Evolutionary conservation across 352 stramenopile genomes (phyloP).

Genomic region (Peronospora farinosa): DNA sequence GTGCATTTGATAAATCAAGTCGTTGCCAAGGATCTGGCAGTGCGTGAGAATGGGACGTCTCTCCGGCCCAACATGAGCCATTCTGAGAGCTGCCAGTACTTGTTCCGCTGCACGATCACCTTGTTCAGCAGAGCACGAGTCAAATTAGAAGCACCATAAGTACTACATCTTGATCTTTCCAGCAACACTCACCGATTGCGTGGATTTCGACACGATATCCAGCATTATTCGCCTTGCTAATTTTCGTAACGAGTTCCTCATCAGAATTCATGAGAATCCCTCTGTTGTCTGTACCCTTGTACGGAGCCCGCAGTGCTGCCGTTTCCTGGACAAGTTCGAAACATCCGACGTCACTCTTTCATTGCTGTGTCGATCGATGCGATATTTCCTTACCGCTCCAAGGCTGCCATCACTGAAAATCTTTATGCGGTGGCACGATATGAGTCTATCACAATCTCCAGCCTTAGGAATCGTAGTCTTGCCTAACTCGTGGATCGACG

Average conservation of each 20-base stretch:
- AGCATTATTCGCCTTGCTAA: constrained; percentile 41
- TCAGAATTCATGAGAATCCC: constrained; percentile 84
- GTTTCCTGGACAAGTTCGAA: constrained; percentile 51
- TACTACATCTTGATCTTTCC: neutral
- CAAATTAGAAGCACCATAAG: constrained; percentile 3
- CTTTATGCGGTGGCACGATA: constrained; percentile 85
- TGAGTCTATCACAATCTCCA: constrained; percentile 38
- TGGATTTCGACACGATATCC: constrained; percentile 86
- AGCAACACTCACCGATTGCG: constrained; percentile 59
- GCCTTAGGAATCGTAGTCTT: constrained; percentile 35
- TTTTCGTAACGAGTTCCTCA: constrained; percentile 53
- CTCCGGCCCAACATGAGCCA: constrained; percentile 36
- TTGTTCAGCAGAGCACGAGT: constrained; percentile 10
- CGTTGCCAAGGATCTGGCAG: constrained; percentile 78
- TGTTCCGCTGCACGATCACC: constrained; percentile 66
- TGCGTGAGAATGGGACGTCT: constrained; percentile 86
- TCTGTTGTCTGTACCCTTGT: constrained; percentile 52
- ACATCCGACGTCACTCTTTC: neutral
- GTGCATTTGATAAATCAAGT: constrained; percentile 68
- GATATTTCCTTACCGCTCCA: constrained; percentile 45
- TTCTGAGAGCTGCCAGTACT: constrained; percentile 60
- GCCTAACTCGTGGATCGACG: constrained; percentile 56
- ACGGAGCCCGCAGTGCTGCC: constrained; percentile 64
- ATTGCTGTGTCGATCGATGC: neutral
- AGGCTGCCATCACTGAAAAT: constrained; percentile 86